Percentiles rank a stretch among this genome's conserved stretches.
phyloP scores from a whole-genome alignment of 2,329 filamentous ascomycete genomes.

The Phaeoacremonium minimum region DNA sequence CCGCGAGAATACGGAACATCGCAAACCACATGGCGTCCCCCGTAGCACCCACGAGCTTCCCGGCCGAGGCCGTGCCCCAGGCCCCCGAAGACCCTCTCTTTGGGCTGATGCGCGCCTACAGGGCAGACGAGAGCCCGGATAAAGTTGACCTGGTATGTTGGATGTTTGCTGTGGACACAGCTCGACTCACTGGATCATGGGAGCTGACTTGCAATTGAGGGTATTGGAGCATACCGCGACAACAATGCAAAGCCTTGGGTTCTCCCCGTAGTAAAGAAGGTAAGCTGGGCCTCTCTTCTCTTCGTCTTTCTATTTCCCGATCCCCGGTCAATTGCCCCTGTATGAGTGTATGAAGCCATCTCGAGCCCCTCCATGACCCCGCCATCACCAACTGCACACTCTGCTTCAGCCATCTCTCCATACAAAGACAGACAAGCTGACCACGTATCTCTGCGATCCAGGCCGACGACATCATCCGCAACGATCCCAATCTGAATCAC shows the following conservation, averaged over 20 bases:
- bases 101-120: constrained; percentile 83
- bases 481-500: constrained; percentile 89
- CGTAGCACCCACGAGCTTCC: constrained; percentile 62
- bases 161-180: constrained; percentile 2
- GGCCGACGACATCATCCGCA: constrained; percentile 86
- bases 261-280: constrained; percentile 93
- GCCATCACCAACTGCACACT: constrained; percentile 3
- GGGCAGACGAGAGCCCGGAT: constrained; percentile 67
- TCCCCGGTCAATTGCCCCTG: background rate
- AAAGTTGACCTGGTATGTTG: constrained; percentile 90
- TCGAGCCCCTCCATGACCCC: too few species aligned
- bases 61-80: constrained; percentile 73
- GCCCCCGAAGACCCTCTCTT: constrained; percentile 95
- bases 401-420: background rate
- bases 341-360: too few species aligned
- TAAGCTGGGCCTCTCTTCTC: constrained; percentile 33
- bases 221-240: constrained; percentile 90
- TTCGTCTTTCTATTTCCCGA: background rate
- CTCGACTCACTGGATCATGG: too few species aligned
- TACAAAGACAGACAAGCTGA: constrained; percentile 12
- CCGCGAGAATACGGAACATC: constrained; percentile 56
- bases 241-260: constrained; percentile 97
- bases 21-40: constrained; percentile 66
- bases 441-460: constrained; percentile 30
- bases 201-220: constrained; percentile 33